Conservation (phyloP, 768 basidiomycete genomes). For the Boletus sp. region DNA sequence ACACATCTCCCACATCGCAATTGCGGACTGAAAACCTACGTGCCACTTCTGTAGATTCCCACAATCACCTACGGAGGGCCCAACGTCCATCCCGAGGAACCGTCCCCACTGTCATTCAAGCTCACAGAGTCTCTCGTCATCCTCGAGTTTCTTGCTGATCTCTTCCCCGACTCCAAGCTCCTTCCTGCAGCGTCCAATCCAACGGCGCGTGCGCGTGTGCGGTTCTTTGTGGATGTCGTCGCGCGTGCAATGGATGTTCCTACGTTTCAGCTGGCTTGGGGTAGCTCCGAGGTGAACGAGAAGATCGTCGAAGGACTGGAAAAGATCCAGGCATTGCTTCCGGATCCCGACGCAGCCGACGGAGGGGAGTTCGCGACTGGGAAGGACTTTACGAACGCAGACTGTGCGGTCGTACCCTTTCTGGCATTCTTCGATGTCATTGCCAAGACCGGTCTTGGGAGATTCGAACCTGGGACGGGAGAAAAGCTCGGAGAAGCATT, state of each 20-base stretch:
- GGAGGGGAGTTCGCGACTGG: conserved; percentile 37
- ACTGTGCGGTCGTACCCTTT: conserved; percentile 57
- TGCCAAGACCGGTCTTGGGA: conserved; percentile 50
- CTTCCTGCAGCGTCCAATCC: conserved; percentile 49
- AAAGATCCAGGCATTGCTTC: conserved; percentile 8
- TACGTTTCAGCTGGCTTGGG: conserved; percentile 32
- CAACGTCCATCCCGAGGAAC: conserved; percentile 47
- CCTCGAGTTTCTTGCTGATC: conserved; percentile 63
- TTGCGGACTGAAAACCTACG: too few relatives aligned
- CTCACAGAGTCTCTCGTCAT: conserved; percentile 63
- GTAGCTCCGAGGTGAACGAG: not conserved
- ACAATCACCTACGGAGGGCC: conserved; percentile 62
- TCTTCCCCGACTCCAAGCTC: conserved; percentile 45
- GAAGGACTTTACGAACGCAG: conserved; percentile 55
- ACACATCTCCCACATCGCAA: not conserved
- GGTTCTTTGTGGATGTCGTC: conserved; percentile 60
- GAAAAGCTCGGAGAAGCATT: conserved; percentile 41
- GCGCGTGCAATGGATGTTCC: conserved; percentile 40
- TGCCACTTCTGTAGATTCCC: conserved; percentile 41
- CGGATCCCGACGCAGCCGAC: conserved; percentile 41
- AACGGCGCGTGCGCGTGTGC: conserved; percentile 48
- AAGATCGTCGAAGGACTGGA: conserved; percentile 1
- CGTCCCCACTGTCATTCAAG: conserved; percentile 57
- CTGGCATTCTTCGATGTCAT: conserved; percentile 43
- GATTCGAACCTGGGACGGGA: conserved; percentile 47